Conservation (phyloP, 1,139 yeast genomes). For the Pichia norvegensis region DNA sequence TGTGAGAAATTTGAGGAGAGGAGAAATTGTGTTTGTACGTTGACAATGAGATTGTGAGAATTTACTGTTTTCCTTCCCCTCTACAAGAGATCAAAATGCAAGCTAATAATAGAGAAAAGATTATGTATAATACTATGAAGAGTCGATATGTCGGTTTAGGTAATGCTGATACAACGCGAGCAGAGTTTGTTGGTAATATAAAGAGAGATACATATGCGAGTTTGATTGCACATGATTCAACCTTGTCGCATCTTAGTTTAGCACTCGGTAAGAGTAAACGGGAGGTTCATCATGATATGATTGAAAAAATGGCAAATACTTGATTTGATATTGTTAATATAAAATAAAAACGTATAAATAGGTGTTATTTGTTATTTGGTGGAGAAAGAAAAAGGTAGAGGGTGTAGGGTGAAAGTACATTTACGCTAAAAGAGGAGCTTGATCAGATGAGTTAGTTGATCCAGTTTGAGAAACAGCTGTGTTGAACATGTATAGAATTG, state of each 20-base stretch:
- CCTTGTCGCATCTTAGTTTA: conserved; percentile 60
- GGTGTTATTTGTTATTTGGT: neutral
- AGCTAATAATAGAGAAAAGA: conserved; percentile 46
- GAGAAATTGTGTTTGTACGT: neutral
- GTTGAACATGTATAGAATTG: conserved; percentile 38
- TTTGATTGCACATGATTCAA: conserved; percentile 59
- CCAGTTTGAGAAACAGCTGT: conserved; percentile 18
- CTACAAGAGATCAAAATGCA: neutral
- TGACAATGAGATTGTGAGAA: too few relatives aligned
- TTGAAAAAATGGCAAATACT: conserved; percentile 49
- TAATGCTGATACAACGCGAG: conserved; percentile 55
- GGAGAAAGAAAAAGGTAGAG: neutral
- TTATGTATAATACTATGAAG: conserved; percentile 53
- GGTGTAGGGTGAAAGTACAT: neutral
- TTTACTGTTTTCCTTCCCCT: too few relatives aligned
- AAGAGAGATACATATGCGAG: conserved; percentile 70
- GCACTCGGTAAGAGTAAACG: conserved; percentile 50
- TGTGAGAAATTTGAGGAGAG: neutral
- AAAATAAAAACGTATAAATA: neutral
- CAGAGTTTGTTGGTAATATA: conserved; percentile 53
- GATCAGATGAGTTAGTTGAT: conserved; percentile 17
- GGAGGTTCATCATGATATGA: conserved; percentile 41
- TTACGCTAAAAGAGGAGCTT: conserved; percentile 26
- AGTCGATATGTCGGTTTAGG: conserved; percentile 66
- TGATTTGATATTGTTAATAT: neutral